Conservation (phyloP, 352 stramenopile genomes). For the Salisapilia sapeloensis region DNA sequence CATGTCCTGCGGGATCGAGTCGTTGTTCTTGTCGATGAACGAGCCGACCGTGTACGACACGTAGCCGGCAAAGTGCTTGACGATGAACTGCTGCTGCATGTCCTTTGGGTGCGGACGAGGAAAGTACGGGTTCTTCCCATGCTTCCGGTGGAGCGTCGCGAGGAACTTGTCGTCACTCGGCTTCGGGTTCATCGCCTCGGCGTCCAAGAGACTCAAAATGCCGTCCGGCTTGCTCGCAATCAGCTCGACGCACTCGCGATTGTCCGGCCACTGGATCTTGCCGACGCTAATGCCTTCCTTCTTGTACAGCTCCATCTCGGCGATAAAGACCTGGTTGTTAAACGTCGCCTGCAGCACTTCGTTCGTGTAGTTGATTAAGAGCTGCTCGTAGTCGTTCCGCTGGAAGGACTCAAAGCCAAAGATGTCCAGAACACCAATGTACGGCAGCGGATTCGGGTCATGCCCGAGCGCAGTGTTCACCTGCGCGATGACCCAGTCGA, state of each 20-base stretch:
- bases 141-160: slow-evolving; percentile 65
- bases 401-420: slow-evolving; percentile 86
- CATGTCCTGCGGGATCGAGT: slow-evolving; percentile 77
- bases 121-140: slow-evolving; percentile 77
- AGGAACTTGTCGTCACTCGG: slow-evolving; percentile 81
- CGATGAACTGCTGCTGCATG: slow-evolving; percentile 81
- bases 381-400: slow-evolving; percentile 83
- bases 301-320: slow-evolving; percentile 83
- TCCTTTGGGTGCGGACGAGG: slow-evolving; percentile 73
- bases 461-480: slow-evolving; percentile 82
- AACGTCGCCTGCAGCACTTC: slow-evolving; percentile 78
- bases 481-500: slow-evolving; percentile 86
- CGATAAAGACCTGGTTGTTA: slow-evolving; percentile 83
- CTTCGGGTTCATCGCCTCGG: slow-evolving; percentile 81
- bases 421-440: slow-evolving; percentile 85
- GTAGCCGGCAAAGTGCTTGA: slow-evolving; percentile 79
- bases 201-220: slow-evolving; percentile 70
- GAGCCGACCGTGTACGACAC: slow-evolving; percentile 81
- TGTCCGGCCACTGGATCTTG: slow-evolving; percentile 84
- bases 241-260: slow-evolving; percentile 83
- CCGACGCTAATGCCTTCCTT: slow-evolving; percentile 80
- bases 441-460: slow-evolving; percentile 55
- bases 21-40: slow-evolving; percentile 88
- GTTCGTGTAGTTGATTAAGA: slow-evolving; percentile 86
- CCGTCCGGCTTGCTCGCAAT: slow-evolving; percentile 69